Conservation (phyloP, 78 protist genomes). For the Goniomonas avonlea region DNA sequence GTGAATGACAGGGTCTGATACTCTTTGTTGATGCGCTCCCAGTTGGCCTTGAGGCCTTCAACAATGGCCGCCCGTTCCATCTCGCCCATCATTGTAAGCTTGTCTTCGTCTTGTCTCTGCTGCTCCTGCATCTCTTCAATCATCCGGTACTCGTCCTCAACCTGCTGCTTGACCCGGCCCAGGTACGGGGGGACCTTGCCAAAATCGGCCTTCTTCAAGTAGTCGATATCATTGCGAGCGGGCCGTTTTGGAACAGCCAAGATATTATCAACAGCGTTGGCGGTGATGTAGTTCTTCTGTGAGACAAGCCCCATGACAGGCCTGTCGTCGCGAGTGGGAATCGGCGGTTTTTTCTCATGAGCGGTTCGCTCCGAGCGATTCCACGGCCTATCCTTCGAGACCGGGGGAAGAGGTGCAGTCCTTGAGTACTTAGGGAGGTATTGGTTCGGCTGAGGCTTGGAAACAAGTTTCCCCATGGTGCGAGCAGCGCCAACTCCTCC, state of each 20-base stretch:
- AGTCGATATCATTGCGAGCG: slow-evolving; percentile 7
- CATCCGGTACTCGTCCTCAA: slow-evolving; percentile 20
- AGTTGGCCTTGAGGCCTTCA: slow-evolving; percentile 35
- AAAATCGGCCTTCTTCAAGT: slow-evolving; percentile 7
- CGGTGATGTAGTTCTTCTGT: slow-evolving; percentile 40
- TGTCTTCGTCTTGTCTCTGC: background rate
- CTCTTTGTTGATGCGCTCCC: slow-evolving; percentile 41
- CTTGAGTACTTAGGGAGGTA: no score
- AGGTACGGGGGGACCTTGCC: slow-evolving; percentile 54
- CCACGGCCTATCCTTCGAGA: no score
- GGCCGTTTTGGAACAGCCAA: slow-evolving; percentile 13
- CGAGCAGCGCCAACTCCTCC: background rate
- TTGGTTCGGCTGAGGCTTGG: background rate
- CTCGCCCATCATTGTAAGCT: slow-evolving; percentile 7
- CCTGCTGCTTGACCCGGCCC: slow-evolving; percentile 26
- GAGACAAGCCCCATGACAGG: slow-evolving; percentile 34
- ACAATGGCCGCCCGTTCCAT: slow-evolving; percentile 31
- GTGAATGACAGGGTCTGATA: slow-evolving; percentile 48
- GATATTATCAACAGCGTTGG: slow-evolving; percentile 54
- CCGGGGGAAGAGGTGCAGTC: no score
- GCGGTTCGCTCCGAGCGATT: background rate
- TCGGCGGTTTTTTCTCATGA: background rate
- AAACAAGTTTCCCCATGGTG: background rate
- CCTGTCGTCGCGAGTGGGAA: slow-evolving; percentile 23
- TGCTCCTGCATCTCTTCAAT: slow-evolving; percentile 21